These are phyloP conservation scores for Cyberlindnera maritima DNA, from an alignment of 805 yeast genomes.

Conservation along the genomic window DNA sequence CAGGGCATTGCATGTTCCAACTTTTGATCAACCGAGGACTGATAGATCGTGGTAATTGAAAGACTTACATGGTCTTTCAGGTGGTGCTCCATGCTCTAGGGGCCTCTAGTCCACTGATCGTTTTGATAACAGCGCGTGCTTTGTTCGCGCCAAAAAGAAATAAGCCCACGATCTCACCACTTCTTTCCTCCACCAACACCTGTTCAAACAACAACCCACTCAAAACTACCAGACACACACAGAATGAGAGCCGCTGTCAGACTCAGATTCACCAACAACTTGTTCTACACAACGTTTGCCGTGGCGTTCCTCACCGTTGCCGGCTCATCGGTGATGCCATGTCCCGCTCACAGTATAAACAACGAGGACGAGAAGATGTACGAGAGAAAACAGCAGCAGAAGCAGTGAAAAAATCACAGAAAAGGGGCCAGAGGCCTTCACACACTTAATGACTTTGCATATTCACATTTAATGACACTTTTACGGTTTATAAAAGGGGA, in stretches of 20 bases:
- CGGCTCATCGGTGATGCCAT: conserved; percentile 39
- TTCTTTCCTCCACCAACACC: background rate
- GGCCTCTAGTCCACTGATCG: too few species aligned
- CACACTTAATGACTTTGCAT: conserved; percentile 3
- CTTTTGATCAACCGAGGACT: too few species aligned
- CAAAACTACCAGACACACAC: background rate
- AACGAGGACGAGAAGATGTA: conserved; percentile 36
- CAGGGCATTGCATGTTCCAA: too few species aligned
- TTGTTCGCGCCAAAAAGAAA: background rate
- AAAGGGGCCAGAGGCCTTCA: background rate
- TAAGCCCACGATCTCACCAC: background rate
- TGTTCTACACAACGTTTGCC: conserved; percentile 59
- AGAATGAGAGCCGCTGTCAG: conserved; percentile 51
- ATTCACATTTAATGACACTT: background rate
- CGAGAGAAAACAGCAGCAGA: conserved; percentile 14
- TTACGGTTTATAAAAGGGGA: background rate
- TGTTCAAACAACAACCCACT: background rate
- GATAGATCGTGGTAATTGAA: too few species aligned
- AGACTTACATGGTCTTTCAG: too few species aligned
- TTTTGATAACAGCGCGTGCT: too few species aligned
- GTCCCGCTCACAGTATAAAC: conserved; percentile 42
- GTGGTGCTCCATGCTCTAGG: too few species aligned
- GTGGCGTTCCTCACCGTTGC: conserved; percentile 52
- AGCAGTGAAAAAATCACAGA: background rate
- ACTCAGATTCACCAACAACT: conserved; percentile 47